Conservation (phyloP, 805 yeast genomes). For the Clavispora asparagi region DNA sequence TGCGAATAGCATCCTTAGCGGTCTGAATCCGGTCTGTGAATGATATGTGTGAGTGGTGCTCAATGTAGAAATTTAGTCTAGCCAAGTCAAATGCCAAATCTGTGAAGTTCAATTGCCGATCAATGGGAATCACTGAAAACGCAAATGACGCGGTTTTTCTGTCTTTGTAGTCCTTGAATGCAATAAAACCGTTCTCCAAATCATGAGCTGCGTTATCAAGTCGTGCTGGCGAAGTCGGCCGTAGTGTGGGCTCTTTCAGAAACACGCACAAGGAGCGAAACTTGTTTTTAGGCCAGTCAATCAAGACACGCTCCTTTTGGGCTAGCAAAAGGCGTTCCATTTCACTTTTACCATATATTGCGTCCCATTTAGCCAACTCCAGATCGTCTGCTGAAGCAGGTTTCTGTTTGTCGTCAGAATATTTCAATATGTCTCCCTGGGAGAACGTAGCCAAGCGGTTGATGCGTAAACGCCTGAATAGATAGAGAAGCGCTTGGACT, state of each 20-base stretch:
- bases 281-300: conserved; percentile 64
- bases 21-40: conserved; percentile 33
- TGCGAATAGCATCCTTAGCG: conserved; percentile 25
- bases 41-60: conserved; percentile 42
- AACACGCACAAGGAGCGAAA: conserved; percentile 58
- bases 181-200: conserved; percentile 11
- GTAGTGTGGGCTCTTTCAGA: conserved; percentile 39
- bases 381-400: conserved; percentile 1
- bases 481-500: conserved; percentile 52
- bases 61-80: conserved; percentile 49
- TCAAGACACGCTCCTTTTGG: conserved; percentile 61
- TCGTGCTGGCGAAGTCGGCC: conserved; percentile 19
- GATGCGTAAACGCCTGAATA: conserved; percentile 48
- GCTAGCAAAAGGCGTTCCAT: conserved; percentile 39
- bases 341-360: conserved; percentile 43
- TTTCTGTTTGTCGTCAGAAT: conserved; percentile 13
- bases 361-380: conserved; percentile 42
- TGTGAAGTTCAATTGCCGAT: conserved; percentile 10
- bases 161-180: conserved; percentile 20
- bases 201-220: conserved; percentile 4
- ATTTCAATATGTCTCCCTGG: conserved; percentile 15
- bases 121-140: conserved; percentile 19
- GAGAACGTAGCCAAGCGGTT: conserved; percentile 41
- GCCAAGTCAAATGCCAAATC: conserved; percentile 27
- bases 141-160: conserved; percentile 15